phyloP scores from a whole-genome alignment of 2,329 filamentous ascomycete genomes.

The Alternaria sp. region DNA sequence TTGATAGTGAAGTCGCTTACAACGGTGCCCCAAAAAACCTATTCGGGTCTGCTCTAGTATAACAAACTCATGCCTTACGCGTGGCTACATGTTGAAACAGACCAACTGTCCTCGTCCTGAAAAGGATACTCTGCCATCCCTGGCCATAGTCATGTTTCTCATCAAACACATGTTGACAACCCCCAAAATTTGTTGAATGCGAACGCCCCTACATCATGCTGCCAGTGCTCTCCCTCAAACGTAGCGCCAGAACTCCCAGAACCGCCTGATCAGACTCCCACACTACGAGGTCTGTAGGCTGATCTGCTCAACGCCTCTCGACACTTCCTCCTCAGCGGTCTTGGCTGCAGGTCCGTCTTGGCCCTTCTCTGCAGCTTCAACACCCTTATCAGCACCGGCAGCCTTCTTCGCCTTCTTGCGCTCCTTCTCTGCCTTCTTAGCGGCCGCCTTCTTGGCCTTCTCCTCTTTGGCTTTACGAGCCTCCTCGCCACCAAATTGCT shows the following conservation, averaged over 20 bases:
- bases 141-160: background rate
- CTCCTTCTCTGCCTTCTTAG: slow-evolving; percentile 69
- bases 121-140: background rate
- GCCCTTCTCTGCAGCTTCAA: slow-evolving; percentile 79
- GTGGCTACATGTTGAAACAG: slow-evolving; percentile 2
- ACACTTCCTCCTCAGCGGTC: slow-evolving; percentile 53
- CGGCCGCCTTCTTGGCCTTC: slow-evolving; percentile 65
- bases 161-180: background rate
- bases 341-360: slow-evolving; percentile 55
- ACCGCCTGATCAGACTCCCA: background rate
- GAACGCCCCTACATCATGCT: slow-evolving; percentile 3
- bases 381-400: slow-evolving; percentile 73
- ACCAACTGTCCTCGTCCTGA: background rate
- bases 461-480: slow-evolving; percentile 73
- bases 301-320: slow-evolving; percentile 54
- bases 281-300: slow-evolving; percentile 51
- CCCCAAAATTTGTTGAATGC: background rate
- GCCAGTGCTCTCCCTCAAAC: background rate
- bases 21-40: background rate
- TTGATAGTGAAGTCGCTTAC: background rate
- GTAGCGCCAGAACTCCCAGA: slow-evolving; percentile 3
- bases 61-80: slow-evolving; percentile 5
- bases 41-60: background rate
- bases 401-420: slow-evolving; percentile 64
- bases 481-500: slow-evolving; percentile 72